A percentile compares a stretch with the other conserved stretches of the same genome.
These are phyloP conservation scores for Fomes fomentarius DNA, from an alignment of 1,284 basidiomycete genomes.

Conservation along the genomic window DNA sequence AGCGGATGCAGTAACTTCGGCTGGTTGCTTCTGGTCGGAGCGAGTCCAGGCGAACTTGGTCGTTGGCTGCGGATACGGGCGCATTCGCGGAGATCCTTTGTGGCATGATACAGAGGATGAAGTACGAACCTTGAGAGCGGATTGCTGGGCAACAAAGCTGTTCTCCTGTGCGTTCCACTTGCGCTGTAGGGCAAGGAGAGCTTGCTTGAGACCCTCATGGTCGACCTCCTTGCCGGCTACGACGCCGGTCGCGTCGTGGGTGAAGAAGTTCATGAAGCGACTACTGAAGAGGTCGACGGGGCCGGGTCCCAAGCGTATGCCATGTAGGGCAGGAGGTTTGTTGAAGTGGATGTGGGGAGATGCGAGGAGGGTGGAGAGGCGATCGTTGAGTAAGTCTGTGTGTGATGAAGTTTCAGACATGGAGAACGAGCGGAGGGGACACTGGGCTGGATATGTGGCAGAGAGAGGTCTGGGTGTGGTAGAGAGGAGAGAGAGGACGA, in stretches of 20 bases:
- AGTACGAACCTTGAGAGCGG: slow-evolving; percentile 10
- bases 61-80: slow-evolving; percentile 6
- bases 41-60: slow-evolving; percentile 26
- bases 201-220: slow-evolving; percentile 30
- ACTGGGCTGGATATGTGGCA: neutral
- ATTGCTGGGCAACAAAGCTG: slow-evolving; percentile 19
- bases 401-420: slow-evolving; percentile 22
- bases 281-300: slow-evolving; percentile 38
- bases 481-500: neutral
- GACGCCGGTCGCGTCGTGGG: slow-evolving; percentile 28
- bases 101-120: neutral
- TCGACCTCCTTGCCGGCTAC: slow-evolving; percentile 31
- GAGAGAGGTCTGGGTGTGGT: neutral
- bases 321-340: slow-evolving; percentile 13
- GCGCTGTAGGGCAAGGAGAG: slow-evolving; percentile 33
- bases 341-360: slow-evolving; percentile 37
- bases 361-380: slow-evolving; percentile 30
- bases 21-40: slow-evolving; percentile 15
- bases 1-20: slow-evolving; percentile 24
- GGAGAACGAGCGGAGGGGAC: slow-evolving; percentile 7
- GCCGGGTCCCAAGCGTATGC: slow-evolving; percentile 32
- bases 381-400: slow-evolving; percentile 31
- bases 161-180: slow-evolving; percentile 28
- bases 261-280: slow-evolving; percentile 33
- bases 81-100: too few relatives aligned